Base-by-base conservation (phyloP, 441 rosid species). In the Breynia disticha region DNA sequence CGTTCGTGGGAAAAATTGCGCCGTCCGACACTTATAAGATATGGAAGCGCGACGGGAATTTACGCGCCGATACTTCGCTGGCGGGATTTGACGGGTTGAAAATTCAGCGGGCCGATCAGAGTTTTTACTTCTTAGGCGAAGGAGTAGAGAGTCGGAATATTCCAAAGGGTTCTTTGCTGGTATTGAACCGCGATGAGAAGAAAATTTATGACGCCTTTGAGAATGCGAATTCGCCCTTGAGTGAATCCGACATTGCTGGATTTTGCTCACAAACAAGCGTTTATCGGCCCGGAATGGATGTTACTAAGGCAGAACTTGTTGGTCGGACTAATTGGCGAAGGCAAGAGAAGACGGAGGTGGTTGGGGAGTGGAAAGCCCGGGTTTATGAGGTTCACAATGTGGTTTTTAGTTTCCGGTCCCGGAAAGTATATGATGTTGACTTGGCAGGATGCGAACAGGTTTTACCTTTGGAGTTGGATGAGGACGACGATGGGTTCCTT, bases 11-110 rank as follows among this genome's bases (percentile, higher is more conserved):
- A 0, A 86, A 78, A 45, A 82, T 91, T 16, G 96, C 96, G 19
- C 98, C 98, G 22, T 87, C 96, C 0, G 97, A 91, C n/a, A 91
- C 96, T 0, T 90, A 85, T 76, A 83, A 71, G 74, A 83, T 91
- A 66, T 91, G 98, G 98, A 91, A 91, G 67, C 89, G 82, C 15
- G 95, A 84, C 28, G 94, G 89, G 2, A 83, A 86, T 42, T 78
- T 91, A 62, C 84, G 98, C 5, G 98, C 91, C 0, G 98, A 91
- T 47, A 84, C 86, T 3, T 80, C 95, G 3, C 51, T 91, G 1
- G 89, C 90, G 5, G 95, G 98, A n/a, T 91, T 91, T 55, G 97
- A 91, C 56, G 88, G 90, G 19, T 65, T 88, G 60, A 87, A 82
- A 60, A 88, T 88, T 57, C 87, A 78, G 59, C 86, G 95, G 6